phyloP scores from a whole-genome alignment of 2,329 filamentous ascomycete genomes.

The Fusarium euwallaceae region DNA sequence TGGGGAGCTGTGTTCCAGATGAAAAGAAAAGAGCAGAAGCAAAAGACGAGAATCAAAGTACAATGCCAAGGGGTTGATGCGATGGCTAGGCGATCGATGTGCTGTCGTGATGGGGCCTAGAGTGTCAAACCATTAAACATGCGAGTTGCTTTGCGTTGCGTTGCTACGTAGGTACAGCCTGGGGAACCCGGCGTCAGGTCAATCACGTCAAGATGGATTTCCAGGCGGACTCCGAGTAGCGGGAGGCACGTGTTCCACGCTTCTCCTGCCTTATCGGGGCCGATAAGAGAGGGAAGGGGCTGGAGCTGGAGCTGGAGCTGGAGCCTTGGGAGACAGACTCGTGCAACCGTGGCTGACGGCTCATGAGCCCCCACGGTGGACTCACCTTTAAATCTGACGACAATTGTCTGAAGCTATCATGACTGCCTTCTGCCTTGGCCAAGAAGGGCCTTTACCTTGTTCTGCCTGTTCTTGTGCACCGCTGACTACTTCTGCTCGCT shows the following conservation, averaged over 20 bases:
- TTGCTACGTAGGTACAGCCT: constrained; percentile 17
- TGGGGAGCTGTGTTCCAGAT: background rate
- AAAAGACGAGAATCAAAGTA: constrained; percentile 14
- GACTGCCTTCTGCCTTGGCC: background rate
- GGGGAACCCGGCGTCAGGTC: constrained; percentile 39
- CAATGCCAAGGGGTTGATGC: background rate
- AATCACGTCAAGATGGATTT: constrained; percentile 44
- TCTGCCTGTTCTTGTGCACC: background rate
- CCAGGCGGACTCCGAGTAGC: constrained; percentile 32
- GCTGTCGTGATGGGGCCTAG: constrained; percentile 21
- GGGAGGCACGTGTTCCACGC: constrained; percentile 35
- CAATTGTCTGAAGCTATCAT: constrained; percentile 13
- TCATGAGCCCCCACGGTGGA: constrained; percentile 10
- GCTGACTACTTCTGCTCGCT: background rate
- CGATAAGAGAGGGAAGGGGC: constrained; percentile 31
- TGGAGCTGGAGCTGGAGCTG: too few relatives aligned
- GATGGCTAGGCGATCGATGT: constrained; percentile 13
- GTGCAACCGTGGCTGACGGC: constrained; percentile 16
- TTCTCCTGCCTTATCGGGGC: constrained; percentile 36
- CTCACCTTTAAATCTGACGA: constrained; percentile 10
- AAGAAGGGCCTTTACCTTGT: background rate
- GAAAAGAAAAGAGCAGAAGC: constrained; percentile 15
- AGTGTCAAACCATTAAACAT: constrained; percentile 34
- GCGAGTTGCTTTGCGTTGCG: constrained; percentile 35
- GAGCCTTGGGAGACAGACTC: background rate